Conservation (phyloP, 192 early-diverging fungal species). For the Thamnidium elegans region DNA sequence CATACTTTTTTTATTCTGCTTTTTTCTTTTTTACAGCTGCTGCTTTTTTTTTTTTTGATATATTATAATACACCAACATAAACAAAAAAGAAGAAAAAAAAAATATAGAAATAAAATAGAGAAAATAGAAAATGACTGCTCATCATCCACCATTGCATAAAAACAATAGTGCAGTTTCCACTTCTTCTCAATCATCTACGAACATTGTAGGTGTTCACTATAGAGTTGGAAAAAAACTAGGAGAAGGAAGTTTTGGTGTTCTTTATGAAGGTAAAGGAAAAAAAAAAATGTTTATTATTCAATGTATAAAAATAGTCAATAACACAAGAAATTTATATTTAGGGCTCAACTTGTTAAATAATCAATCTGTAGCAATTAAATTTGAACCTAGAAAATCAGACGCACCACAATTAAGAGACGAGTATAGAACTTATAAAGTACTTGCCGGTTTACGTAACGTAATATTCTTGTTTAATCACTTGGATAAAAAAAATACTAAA, state of each 20-base stretch:
- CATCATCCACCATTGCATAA: constrained; percentile 9
- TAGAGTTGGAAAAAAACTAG: constrained; percentile 94
- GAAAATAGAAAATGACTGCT: constrained; percentile 12
- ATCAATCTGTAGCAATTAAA: constrained; percentile 93
- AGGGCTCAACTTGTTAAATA: constrained; percentile 87
- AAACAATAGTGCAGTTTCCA: constrained; percentile 1
- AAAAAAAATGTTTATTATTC: background rate
- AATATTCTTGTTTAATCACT: background rate
- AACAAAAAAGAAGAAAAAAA: constrained; percentile 3
- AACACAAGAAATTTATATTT: background rate
- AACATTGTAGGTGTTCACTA: constrained; percentile 97
- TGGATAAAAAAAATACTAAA: background rate
- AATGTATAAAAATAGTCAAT: background rate
- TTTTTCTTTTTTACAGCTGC: background rate
- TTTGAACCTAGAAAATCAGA: constrained; percentile 96
- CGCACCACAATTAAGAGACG: constrained; percentile 94
- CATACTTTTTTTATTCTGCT: background rate
- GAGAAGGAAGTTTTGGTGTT: constrained; percentile 97
- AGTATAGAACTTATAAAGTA: constrained; percentile 94
- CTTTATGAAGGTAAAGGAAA: constrained; percentile 88
- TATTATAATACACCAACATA: background rate
- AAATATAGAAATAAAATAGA: background rate
- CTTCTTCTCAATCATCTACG: constrained; percentile 39
- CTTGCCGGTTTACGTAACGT: constrained; percentile 63
- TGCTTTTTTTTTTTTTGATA: background rate